Base-by-base conservation (phyloP, 2,329 filamentous ascomycete species). In the Pestalotiopsis sp. region DNA sequence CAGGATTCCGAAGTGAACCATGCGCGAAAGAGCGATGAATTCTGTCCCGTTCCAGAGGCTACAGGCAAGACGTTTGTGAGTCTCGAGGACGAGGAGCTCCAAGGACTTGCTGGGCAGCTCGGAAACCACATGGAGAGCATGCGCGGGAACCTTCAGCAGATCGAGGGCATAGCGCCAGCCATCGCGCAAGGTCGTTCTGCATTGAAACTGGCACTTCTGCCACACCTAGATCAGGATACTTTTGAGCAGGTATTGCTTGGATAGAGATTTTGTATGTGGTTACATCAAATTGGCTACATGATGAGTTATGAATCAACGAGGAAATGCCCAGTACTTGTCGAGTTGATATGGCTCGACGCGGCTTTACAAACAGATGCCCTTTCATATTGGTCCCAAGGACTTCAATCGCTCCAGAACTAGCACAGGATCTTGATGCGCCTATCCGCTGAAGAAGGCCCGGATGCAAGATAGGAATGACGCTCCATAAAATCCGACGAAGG, bases 71-170 rank as follows among this genome's bases (percentile, higher is more conserved):
- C 74, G 31, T 78, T 79, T 39, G 60, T 71, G 4, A 69, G 68
- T 38, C 68, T 77, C 2, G 66, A 84, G 38, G 80, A 85, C 39
- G 79, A 82, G 23, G 83, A 86, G 59, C 73, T 88, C 17, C 72
- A 81, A n/a, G 75, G 77, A 2, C 74, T 88, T 3, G 83, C 82
- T 0, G 75, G 81, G 17, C 86, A 88, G 74, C 80, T 90, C 20
- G 79, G 80, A 12, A 87, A 77, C 66, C 87, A 90, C 71, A 85
- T 88, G 78, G 86, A 89, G 69, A 89, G 85, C 72, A 85, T 90
- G 74, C 80, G 79, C 67, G 79, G 79, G 58, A 90, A 90, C 73
- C 78, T 89, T 52, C 78, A 82, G 68, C 87, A 88, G 77, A 83
- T 87, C 14, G 83, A 85, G 1, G 85, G 84, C 6, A 80, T 90